Conservation (phyloP, 176 grass and related monocot species). For the Aegilops longissima region DNA sequence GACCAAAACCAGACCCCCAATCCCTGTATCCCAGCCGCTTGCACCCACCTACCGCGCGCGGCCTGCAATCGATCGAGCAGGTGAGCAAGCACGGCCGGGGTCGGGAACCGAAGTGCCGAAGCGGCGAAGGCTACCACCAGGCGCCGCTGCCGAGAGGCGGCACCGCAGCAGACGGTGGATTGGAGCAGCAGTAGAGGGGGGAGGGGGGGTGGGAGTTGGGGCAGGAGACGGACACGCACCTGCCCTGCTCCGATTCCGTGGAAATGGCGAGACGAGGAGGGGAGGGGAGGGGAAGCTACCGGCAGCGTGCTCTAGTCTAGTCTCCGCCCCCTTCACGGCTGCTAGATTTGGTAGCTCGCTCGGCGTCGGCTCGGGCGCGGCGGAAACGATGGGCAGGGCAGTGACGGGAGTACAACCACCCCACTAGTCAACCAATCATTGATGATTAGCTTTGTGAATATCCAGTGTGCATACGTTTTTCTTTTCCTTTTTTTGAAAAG, state of each 20-base stretch:
- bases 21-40: not conserved
- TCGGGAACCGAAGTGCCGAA: not conserved
- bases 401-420: not conserved
- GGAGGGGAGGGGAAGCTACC: not conserved
- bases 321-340: not conserved
- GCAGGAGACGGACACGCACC: not conserved
- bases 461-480: too few species aligned
- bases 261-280: not conserved
- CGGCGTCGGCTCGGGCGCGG: too few species aligned
- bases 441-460: too few species aligned
- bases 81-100: not conserved
- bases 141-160: not conserved
- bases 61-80: not conserved
- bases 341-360: not conserved
- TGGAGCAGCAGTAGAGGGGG: not conserved
- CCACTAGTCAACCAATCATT: too few species aligned
- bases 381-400: not conserved
- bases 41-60: not conserved
- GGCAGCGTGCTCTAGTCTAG: not conserved
- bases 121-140: not conserved
- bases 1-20: not conserved
- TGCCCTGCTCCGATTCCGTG: not conserved
- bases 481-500: too few species aligned
- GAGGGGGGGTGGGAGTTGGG: too few species aligned
- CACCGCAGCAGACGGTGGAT: not conserved